A percentile compares a stretch with the other conserved stretches of the same genome.
Evolutionary conservation across 1,284 basidiomycete genomes (phyloP).

Genomic region (Pseudozyma tsukubaensis): DNA sequence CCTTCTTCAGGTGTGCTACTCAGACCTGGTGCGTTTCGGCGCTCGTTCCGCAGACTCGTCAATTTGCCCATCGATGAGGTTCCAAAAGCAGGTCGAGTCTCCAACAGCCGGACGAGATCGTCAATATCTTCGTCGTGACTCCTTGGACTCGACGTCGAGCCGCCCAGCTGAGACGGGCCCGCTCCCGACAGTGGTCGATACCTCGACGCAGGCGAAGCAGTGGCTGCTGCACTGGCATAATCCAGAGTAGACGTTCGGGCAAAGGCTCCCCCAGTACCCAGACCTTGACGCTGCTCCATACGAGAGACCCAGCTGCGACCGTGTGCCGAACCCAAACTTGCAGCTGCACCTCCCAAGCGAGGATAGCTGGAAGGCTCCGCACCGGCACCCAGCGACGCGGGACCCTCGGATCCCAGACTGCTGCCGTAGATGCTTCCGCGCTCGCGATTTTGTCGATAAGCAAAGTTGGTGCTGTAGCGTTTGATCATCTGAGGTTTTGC

Average conservation of each 20-base stretch:
- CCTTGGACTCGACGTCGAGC: slow-evolving; percentile 35
- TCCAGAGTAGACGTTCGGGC: slow-evolving; percentile 38
- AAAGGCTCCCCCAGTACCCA: slow-evolving; percentile 38
- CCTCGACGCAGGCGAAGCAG: slow-evolving; percentile 25
- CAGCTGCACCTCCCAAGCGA: slow-evolving; percentile 29
- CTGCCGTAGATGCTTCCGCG: slow-evolving; percentile 31
- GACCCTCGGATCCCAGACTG: slow-evolving; percentile 39
- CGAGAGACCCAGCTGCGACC: slow-evolving; percentile 55
- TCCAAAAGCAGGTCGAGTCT: slow-evolving; percentile 42
- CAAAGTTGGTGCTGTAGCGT: slow-evolving; percentile 56
- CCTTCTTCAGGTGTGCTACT: slow-evolving; percentile 44
- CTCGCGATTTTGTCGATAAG: slow-evolving; percentile 49
- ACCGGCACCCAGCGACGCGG: slow-evolving; percentile 22
- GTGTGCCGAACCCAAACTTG: slow-evolving; percentile 39
- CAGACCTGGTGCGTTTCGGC: slow-evolving; percentile 26
- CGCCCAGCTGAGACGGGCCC: slow-evolving; percentile 11
- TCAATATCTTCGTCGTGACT: slow-evolving; percentile 60
- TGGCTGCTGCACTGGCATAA: slow-evolving; percentile 36
- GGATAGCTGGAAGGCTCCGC: slow-evolving; percentile 47
- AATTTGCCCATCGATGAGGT: slow-evolving; percentile 31
- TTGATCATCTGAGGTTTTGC: slow-evolving; percentile 61
- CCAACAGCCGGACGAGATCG: slow-evolving; percentile 53
- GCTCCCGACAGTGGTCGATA: slow-evolving; percentile 18
- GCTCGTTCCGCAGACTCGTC: slow-evolving; percentile 24
- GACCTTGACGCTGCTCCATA: slow-evolving; percentile 57